Base-by-base conservation (phyloP, 2,329 filamentous ascomycete species). In the Hypocreales sp. region DNA sequence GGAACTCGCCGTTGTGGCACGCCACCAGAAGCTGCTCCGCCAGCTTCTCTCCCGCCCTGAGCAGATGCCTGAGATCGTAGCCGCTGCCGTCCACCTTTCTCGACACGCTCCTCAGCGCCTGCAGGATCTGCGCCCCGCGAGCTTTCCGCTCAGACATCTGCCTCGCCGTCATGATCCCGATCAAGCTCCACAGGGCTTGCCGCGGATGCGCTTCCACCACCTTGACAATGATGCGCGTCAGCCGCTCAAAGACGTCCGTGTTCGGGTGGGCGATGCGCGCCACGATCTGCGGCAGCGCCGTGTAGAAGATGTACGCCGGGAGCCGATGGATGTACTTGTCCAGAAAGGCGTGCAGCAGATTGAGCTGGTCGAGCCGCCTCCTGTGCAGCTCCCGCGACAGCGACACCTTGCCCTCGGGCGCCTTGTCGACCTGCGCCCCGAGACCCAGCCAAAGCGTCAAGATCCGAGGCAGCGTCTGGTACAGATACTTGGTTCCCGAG, bases 371-470 rank as follows among this genome's bases (percentile, higher is more conserved):
- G 35, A 69, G 68, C 18, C 82, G 63, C 22, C 63, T 57, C 29
- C 59, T 53, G 29, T 59, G 55, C 31, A 72, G 53, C 48, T 69
- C 61, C 33, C 56, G 53, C 19, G 61, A 65, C 24, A 66, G 48
- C 21, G 55, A 67, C 11, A 61, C 55, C 41, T 67, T 71, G 23
- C 55, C 63, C 26, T 69, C 63, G 0, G 66, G 64, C 5, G 65
- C 53, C 39, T 73, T 70, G 43, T 79, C 69, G 20, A 83, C 62
- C 33, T 80, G 72, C 20, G 79, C 76, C 5, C 83, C 87, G 35
- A 98, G 67, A 41, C 94, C 87, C 20, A 98, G 62, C 87, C 92
- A 99, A 3, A 98, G 61, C 0, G 90, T 98, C 22, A 99, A 56
- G 24, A 94, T 66, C 35, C 92, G 80, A 1, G 90, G 92, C 19